A percentile compares a stretch with the other conserved stretches of the same genome.
Conservation (phyloP, 176 grass and related monocot species). For the Tuctoria greenei region DNA sequence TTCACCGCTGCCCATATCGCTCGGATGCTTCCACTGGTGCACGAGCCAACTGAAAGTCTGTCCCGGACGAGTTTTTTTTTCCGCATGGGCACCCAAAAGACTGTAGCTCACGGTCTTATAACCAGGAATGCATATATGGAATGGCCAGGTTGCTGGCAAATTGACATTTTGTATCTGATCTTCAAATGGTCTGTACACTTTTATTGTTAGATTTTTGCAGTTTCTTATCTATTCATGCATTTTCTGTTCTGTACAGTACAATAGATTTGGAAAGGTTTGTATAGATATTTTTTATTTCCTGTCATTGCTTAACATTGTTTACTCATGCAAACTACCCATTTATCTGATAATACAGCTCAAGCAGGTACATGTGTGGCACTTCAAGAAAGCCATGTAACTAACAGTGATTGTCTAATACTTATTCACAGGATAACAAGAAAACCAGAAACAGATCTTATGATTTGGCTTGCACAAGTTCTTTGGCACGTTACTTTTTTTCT, state of each 20-base stretch:
- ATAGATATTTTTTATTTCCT: background rate
- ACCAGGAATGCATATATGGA: background rate
- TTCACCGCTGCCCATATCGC: too few species aligned
- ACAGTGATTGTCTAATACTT: slow-evolving; percentile 41
- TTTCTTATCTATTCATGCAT: background rate
- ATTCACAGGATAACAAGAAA: slow-evolving; percentile 83
- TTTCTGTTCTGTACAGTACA: slow-evolving; percentile 25
- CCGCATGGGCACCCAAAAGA: too few species aligned
- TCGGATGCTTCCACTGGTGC: too few species aligned
- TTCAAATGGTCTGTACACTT: background rate
- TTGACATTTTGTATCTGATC: background rate
- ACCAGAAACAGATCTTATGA: slow-evolving; percentile 94
- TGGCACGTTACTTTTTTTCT: too few species aligned
- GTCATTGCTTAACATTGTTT: background rate
- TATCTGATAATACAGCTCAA: slow-evolving; percentile 13
- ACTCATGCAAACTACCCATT: background rate
- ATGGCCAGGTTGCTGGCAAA: background rate
- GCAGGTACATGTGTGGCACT: background rate
- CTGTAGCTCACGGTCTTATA: too few species aligned
- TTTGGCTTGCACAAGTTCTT: slow-evolving; percentile 79
- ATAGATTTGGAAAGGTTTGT: background rate
- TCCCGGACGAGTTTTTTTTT: too few species aligned
- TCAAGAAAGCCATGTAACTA: slow-evolving; percentile 9
- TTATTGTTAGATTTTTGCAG: background rate
- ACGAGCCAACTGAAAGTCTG: too few species aligned